Conservation (phyloP, 192 early-diverging fungal genomes). For the Coemansia sp. region DNA sequence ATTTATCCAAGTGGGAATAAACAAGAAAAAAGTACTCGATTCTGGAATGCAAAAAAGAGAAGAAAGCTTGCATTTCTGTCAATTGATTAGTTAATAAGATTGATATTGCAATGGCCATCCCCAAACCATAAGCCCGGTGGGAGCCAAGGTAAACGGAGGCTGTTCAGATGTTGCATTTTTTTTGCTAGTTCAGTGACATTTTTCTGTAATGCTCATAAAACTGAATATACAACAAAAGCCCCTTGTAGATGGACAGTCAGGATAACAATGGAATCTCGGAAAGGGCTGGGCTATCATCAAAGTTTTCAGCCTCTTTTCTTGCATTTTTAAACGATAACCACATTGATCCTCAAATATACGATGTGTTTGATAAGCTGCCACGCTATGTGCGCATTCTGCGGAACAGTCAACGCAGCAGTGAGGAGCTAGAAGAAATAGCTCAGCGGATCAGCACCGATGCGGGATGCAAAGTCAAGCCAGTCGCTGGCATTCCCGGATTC, state of each 20-base stretch:
- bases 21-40: not conserved
- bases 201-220: too few species aligned
- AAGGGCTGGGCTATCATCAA: not conserved
- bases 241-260: not conserved
- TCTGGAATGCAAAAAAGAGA: not conserved
- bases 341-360: conserved; percentile 69
- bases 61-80: not conserved
- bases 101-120: too few species aligned
- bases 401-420: conserved; percentile 37
- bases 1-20: not conserved
- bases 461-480: conserved; percentile 51
- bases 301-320: conserved; percentile 66
- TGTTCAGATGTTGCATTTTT: too few species aligned
- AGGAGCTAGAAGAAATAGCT: conserved; percentile 23
- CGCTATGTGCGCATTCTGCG: conserved; percentile 74
- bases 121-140: too few species aligned
- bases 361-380: conserved; percentile 59
- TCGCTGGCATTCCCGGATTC: conserved; percentile 64
- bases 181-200: too few species aligned
- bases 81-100: too few species aligned
- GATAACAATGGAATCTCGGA: not conserved
- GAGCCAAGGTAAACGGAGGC: too few species aligned
- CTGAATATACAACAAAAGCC: too few species aligned
- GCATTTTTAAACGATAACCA: conserved; percentile 71
- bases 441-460: conserved; percentile 55